These are phyloP conservation scores for Mycosphaerella arachidis DNA, from an alignment of 2,329 filamentous ascomycete genomes.

Conservation along the genomic window DNA sequence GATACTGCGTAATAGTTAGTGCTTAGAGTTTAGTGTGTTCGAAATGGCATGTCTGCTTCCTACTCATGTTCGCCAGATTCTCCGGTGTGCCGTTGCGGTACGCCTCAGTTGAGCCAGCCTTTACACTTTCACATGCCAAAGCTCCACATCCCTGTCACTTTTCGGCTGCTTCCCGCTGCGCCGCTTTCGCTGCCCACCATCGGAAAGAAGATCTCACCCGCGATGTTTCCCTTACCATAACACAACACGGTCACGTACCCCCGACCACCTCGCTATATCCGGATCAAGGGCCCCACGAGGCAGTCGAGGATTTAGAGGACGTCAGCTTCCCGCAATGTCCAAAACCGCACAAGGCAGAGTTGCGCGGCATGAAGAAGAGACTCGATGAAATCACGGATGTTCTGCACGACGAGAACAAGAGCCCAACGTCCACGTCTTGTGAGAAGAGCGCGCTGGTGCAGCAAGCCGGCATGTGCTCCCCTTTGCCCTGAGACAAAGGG, in stretches of 20 bases:
- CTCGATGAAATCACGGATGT: not conserved
- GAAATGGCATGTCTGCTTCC: not conserved
- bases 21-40: slow-evolving; percentile 6
- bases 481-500: not conserved
- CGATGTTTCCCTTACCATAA: not conserved
- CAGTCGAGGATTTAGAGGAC: not conserved
- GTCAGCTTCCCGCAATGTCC: not conserved
- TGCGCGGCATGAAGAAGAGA: too few relatives aligned
- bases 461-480: not conserved
- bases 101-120: not conserved
- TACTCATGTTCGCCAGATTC: not conserved
- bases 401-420: too few relatives aligned
- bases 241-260: not conserved
- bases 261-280: not conserved
- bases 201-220: not conserved
- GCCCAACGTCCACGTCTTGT: not conserved
- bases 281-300: not conserved
- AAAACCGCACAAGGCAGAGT: not conserved
- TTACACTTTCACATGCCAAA: not conserved
- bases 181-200: not conserved
- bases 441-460: not conserved
- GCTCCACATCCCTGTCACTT: not conserved
- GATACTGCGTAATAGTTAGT: slow-evolving; percentile 7
- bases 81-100: not conserved
- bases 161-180: not conserved